phyloP scores from a whole-genome alignment of 2,329 filamentous ascomycete genomes.

The Diaporthe vexans region DNA sequence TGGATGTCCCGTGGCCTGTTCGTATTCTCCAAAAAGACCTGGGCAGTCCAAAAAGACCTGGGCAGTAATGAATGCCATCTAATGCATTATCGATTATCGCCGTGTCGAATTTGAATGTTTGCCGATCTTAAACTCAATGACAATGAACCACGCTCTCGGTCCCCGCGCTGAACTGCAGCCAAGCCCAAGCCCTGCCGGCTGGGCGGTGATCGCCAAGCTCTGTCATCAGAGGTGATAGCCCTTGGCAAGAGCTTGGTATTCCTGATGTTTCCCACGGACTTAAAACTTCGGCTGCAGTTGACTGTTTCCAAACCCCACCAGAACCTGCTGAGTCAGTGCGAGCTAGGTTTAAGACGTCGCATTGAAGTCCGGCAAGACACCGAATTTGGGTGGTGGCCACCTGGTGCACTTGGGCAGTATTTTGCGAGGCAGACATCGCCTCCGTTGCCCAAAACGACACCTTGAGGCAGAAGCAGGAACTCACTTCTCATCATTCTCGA shows the following conservation, averaged over 20 bases:
- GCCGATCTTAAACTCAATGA: not conserved
- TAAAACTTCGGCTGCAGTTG: constrained; percentile 17
- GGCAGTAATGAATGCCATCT: too few species aligned
- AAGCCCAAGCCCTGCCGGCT: constrained; percentile 15
- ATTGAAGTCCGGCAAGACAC: not conserved
- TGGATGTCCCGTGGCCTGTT: too few species aligned
- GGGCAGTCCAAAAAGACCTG: too few species aligned
- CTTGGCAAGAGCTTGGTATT: constrained; percentile 33
- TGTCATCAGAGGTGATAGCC: constrained; percentile 2
- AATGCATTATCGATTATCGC: not conserved
- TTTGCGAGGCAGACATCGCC: not conserved
- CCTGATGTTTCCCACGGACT: not conserved
- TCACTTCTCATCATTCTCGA: not conserved
- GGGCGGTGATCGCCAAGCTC: constrained; percentile 2
- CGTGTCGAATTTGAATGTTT: not conserved
- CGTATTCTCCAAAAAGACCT: too few species aligned
- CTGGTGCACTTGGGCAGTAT: constrained; percentile 6
- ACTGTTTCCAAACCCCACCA: not conserved
- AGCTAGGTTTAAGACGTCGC: not conserved
- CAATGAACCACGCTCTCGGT: constrained; percentile 14
- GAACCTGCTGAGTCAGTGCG: constrained; percentile 8
- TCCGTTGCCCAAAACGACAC: not conserved
- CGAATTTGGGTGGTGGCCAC: not conserved
- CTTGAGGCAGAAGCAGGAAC: not conserved
- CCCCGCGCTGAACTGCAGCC: constrained; percentile 3